phyloP scores from a whole-genome alignment of 345 rosid species.

The Pistacia vera region DNA sequence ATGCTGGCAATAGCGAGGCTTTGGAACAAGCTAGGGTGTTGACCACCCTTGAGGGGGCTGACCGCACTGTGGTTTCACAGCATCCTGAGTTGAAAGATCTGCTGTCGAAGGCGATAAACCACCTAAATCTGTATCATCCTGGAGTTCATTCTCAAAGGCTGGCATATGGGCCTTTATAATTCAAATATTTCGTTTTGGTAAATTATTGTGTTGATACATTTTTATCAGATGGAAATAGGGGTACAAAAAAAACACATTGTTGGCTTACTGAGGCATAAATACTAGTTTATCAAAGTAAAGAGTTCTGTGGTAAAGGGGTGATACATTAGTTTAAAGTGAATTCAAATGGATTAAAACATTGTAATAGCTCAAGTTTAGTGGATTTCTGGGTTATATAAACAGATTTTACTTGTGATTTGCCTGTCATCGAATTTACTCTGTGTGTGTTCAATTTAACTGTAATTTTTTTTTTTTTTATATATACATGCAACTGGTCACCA shows the following conservation, averaged over 20 bases:
- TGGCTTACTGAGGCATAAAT: too few species aligned
- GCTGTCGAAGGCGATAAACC: constrained; percentile 56
- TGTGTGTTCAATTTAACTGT: not conserved
- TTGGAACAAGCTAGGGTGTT: constrained; percentile 74
- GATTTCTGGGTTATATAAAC: not conserved
- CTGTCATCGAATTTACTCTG: not conserved
- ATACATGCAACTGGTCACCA: not conserved
- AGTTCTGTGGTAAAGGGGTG: not conserved
- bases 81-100: constrained; percentile 71
- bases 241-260: constrained; percentile 11
- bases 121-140: constrained; percentile 63
- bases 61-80: constrained; percentile 49
- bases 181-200: not conserved
- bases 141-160: constrained; percentile 60
- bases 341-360: constrained; percentile 13
- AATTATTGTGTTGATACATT: constrained; percentile 15
- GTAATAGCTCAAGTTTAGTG: not conserved
- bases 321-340: not conserved
- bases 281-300: too few species aligned
- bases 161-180: constrained; percentile 27
- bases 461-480: not conserved
- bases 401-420: not conserved
- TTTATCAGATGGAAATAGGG: constrained; percentile 10
- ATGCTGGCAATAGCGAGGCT: constrained; percentile 57
- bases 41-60: constrained; percentile 83